Base-by-base conservation (phyloP, 352 stramenopile species). In the Phytophthora crassamura region DNA sequence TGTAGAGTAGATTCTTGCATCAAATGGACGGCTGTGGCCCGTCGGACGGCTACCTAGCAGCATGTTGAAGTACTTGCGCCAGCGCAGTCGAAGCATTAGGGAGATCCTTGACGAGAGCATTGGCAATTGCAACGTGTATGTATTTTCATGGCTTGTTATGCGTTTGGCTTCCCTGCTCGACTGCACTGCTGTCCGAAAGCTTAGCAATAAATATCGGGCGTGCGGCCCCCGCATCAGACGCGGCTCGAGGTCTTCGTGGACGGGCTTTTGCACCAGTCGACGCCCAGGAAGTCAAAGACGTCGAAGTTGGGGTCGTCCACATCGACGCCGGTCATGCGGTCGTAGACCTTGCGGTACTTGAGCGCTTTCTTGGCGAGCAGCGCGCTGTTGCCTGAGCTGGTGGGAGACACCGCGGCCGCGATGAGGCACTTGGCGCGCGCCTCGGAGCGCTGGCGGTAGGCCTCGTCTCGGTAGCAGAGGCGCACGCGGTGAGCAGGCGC, bases 341-440 rank as follows among this genome's bases (percentile, higher is more conserved):
- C 64, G 35, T 73, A 72, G 5, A 84, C 66, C 30, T 86, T 86
- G 61, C 79, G 79, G 49, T 88, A 85, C 54, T 78, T 77, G 53
- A 88, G 76, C 36, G 76, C 79, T 55, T 84, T 86, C 57, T 68
- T 72, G n/a, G 80, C 77, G 18, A 89, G 61, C 30, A 83, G 16
- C 22, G 55, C 66, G 47, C 62, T 77, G 36, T 53, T 83, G 43
- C 64, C 80, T 47, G 68, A 74, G 51, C 34, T 62, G 15, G 49
- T 40, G 35, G 62, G 39, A 9, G 64, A 65, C 10, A 68, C 32
- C 1, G 74, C 74, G 16, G 67, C 73, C 1, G 66, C 59, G 10
- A 86, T 69, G 2, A 86, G 66, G 35, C 63, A 73, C 50, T 74
- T 72, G 32, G 62, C 42, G 28, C 73, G 65, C 10, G 41, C 63